phyloP scores from a whole-genome alignment of 1,284 basidiomycete species.

The Cyathus pygmaeus region DNA sequence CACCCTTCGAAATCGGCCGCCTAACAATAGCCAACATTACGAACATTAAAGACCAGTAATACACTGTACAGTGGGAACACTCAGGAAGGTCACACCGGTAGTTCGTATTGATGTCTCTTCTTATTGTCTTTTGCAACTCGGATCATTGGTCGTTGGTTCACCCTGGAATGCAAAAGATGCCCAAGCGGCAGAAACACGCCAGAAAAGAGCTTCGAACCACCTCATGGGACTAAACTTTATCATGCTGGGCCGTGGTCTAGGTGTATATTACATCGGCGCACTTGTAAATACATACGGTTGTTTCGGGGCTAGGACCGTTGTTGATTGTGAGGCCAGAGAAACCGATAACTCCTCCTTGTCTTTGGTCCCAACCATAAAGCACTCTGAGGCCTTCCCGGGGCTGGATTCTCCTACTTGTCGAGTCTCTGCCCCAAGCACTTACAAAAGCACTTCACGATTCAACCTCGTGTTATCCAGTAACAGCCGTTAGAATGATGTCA shows the following conservation, averaged over 20 bases:
- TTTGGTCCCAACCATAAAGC: constrained; percentile 37
- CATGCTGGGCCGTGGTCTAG: constrained; percentile 24
- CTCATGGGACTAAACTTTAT: constrained; percentile 47
- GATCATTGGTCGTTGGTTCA: constrained; percentile 30
- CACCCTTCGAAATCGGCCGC: not conserved
- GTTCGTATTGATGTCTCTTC: constrained; percentile 29
- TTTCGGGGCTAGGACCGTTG: constrained; percentile 41
- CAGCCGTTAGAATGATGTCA: too few species aligned
- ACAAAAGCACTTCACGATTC: too few species aligned
- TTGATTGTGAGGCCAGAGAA: constrained; percentile 20
- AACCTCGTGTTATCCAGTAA: too few species aligned
- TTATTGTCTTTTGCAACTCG: constrained; percentile 46
- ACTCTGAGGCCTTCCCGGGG: constrained; percentile 5
- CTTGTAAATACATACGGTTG: constrained; percentile 22
- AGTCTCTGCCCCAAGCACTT: too few species aligned
- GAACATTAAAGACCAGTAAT: constrained; percentile 30
- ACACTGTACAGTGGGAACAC: constrained; percentile 25
- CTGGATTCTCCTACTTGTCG: not conserved
- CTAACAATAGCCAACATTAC: constrained; percentile 15
- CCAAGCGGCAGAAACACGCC: constrained; percentile 29
- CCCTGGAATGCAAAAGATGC: constrained; percentile 40
- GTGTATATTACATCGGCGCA: constrained; percentile 29
- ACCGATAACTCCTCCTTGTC: constrained; percentile 36
- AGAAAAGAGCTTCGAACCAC: constrained; percentile 31
- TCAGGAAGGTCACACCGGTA: constrained; percentile 32